Conservation (phyloP, 129 eudicot species). For the Ambrosia trifida region DNA sequence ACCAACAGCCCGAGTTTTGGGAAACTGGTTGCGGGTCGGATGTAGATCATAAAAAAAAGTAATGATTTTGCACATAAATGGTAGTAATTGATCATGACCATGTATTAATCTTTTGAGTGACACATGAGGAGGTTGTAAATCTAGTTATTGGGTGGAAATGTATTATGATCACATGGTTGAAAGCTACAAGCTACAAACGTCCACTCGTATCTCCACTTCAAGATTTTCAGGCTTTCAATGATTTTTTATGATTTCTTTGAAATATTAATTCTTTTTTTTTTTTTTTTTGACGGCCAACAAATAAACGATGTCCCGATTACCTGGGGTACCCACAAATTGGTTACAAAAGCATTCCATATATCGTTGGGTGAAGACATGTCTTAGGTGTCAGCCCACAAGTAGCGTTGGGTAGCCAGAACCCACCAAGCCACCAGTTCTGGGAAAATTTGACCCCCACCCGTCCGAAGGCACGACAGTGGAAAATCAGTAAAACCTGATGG, state of each 20-base stretch:
- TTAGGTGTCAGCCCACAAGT: too few relatives aligned
- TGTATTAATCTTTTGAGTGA: slow-evolving; percentile 22
- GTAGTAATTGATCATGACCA: slow-evolving; percentile 30
- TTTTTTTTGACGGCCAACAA: too few relatives aligned
- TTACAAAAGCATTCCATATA: too few relatives aligned
- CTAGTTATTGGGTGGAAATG: slow-evolving; percentile 25
- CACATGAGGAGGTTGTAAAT: slow-evolving; percentile 35
- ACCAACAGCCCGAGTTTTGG: slow-evolving; percentile 47
- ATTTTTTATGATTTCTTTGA: not conserved
- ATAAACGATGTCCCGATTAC: too few relatives aligned
- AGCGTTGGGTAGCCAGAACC: too few relatives aligned
- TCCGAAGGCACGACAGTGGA: too few relatives aligned
- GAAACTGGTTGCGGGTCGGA: slow-evolving; percentile 20
- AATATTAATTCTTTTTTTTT: slow-evolving; percentile 15
- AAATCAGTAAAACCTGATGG: too few relatives aligned
- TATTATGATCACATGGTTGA: slow-evolving; percentile 20
- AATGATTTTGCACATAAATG: slow-evolving; percentile 36
- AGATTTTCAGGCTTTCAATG: not conserved
- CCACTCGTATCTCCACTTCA: not conserved
- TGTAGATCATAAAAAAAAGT: slow-evolving; percentile 15
- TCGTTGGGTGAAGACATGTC: too few relatives aligned
- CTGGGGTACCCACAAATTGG: too few relatives aligned
- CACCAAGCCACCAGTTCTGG: too few relatives aligned
- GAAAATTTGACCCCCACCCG: too few relatives aligned
- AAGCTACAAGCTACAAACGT: not conserved